Conservation (phyloP, 2,329 filamentous ascomycete genomes). For the Blastomyces percursus region DNA sequence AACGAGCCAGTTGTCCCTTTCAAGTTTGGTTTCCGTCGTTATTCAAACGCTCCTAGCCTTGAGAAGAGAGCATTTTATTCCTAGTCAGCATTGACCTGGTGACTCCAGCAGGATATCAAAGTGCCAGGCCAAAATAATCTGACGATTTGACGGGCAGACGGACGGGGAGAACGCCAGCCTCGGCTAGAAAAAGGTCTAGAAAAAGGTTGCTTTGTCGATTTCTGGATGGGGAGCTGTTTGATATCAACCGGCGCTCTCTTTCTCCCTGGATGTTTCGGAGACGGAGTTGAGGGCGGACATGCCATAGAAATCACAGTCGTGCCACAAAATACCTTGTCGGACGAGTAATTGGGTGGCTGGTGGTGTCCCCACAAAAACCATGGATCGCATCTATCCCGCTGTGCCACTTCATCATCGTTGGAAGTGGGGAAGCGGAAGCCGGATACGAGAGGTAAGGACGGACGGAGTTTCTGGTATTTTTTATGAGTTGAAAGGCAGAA, state of each 20-base stretch:
- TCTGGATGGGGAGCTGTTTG: not conserved
- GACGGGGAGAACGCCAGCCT: not conserved
- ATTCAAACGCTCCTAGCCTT: not conserved
- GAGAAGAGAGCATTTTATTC: not conserved
- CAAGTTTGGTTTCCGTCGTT: not conserved
- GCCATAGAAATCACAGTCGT: not conserved
- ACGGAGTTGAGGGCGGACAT: not conserved
- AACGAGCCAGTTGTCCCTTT: not conserved
- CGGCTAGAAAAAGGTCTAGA: too few relatives aligned
- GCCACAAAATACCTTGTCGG: not conserved
- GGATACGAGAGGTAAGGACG: not conserved
- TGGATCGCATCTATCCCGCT: not conserved
- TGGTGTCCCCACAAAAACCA: not conserved
- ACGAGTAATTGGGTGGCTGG: not conserved
- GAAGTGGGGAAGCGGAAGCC: not conserved
- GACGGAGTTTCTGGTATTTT: too few relatives aligned
- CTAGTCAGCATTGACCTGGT: not conserved
- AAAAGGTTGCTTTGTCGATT: too few relatives aligned
- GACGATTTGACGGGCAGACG: not conserved
- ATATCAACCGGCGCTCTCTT: too few relatives aligned
- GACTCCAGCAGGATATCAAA: not conserved
- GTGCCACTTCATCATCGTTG: conserved; percentile 2
- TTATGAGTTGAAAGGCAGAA: not conserved
- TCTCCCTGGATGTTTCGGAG: not conserved
- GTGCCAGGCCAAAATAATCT: not conserved